Conservation (phyloP, 2,329 filamentous ascomycete genomes). For the Phoma sp. region DNA sequence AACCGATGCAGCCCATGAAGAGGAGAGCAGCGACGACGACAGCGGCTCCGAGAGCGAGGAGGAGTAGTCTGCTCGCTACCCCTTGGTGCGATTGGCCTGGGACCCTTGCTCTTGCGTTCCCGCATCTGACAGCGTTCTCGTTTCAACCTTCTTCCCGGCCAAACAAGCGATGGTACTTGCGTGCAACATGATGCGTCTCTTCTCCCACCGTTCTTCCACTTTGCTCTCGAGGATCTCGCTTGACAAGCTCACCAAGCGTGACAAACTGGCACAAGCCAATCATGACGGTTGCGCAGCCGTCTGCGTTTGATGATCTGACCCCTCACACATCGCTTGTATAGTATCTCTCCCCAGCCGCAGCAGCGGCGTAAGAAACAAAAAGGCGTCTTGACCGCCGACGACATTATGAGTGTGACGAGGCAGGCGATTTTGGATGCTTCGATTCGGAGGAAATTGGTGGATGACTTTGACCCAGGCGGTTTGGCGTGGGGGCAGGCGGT, state of each 20-base stretch:
- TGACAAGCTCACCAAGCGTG: too few relatives aligned
- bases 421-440: constrained; percentile 28
- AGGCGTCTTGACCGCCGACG: constrained; percentile 19
- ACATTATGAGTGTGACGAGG: constrained; percentile 28
- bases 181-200: constrained; percentile 2
- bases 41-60: constrained; percentile 62
- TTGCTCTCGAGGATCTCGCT: background rate
- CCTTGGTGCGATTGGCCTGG: background rate
- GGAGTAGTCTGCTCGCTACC: constrained; percentile 40
- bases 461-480: background rate
- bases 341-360: constrained; percentile 22
- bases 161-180: background rate
- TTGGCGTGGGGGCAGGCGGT: too few relatives aligned
- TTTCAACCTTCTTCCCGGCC: background rate
- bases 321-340: constrained; percentile 30
- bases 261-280: too few relatives aligned
- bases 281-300: background rate
- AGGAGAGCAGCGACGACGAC: constrained; percentile 60
- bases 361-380: constrained; percentile 1
- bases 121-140: constrained; percentile 6
- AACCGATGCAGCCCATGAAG: constrained; percentile 46
- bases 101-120: background rate
- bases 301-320: background rate
- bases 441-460: constrained; percentile 6
- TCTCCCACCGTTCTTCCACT: background rate